Evolutionary conservation across 1,284 basidiomycete species (phyloP), one percentile per base, ranked within the genome.

Genomic region (Trametes polyzona): DNA sequence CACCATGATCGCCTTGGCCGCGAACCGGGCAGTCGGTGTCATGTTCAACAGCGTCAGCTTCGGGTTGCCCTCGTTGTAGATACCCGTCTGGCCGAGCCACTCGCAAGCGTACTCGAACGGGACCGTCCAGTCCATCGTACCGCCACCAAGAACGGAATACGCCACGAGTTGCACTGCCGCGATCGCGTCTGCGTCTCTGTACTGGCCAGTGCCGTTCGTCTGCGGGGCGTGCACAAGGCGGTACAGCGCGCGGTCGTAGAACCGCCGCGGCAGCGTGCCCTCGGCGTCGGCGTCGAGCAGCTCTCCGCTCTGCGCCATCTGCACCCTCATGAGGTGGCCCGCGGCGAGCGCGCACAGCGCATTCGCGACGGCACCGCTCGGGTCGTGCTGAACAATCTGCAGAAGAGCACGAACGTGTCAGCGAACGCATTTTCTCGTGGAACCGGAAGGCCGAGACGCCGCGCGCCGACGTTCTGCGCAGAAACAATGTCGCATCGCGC

Each of bases 341-440:
- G 82, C 84, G 33, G 88, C 83, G 52, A 92, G 77, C n/a, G 90
- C 89, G 70, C 84, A 88, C 36, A 91, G 79, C 11, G 88, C 84
- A 67, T 84, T 81, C 2, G 87, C 82, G 51, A 92, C 79, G 2
- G 87, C 78, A 47, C 90, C 87, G 52, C 80, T 79, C 9, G 87
- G 87, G 40, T 90, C 83, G 66, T 83, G 78, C 46, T 83, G 71
- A 52, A 90, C 80, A 55, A 83, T 74, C 88, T 91, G 69, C 17
- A 59, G 14, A 27, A 21, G 16, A 11, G n/a, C n/a, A n/a, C n/a
- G 33, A 7, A n/a, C 19, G 27, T 23, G 58, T 63, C 57, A 62
- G 51, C 51, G 32, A 39, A n/a, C 23, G 12, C 23, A 21, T 44
- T 19, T 17, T 29, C 30, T 6, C 42, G 14, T 16, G 24, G 23